These are phyloP conservation scores for Mycotypha africana DNA, from an alignment of 371 early-diverging fungal species.

Conservation along the genomic window DNA sequence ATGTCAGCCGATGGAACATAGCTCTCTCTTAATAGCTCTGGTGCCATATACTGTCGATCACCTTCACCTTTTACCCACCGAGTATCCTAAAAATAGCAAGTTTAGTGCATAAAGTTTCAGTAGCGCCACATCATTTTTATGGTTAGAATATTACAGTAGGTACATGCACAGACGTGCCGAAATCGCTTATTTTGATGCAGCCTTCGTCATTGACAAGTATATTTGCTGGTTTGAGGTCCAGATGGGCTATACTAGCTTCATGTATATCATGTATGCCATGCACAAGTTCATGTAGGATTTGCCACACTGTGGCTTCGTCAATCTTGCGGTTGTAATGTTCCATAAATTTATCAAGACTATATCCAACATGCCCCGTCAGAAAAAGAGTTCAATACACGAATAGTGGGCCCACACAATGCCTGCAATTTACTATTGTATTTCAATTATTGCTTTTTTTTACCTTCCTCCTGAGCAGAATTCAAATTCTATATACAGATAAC, in stretches of 20 bases:
- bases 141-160: conserved; percentile 43
- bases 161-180: conserved; percentile 72
- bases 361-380: too few species aligned
- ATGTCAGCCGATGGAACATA: conserved; percentile 86
- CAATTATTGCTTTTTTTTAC: conserved; percentile 43
- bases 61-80: conserved; percentile 72
- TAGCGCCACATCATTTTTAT: neutral
- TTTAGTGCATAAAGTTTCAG: too few species aligned
- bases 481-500: conserved; percentile 81
- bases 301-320: conserved; percentile 68
- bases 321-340: conserved; percentile 28
- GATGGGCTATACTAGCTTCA: conserved; percentile 62
- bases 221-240: conserved; percentile 91
- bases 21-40: conserved; percentile 77
- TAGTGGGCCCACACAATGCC: too few species aligned
- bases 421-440: too few species aligned
- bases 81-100: conserved; percentile 17
- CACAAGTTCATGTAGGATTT: conserved; percentile 70
- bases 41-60: conserved; percentile 94
- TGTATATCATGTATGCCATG: conserved; percentile 77
- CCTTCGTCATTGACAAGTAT: conserved; percentile 66
- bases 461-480: conserved; percentile 80
- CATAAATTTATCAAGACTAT: conserved; percentile 24
- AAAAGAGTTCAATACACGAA: too few species aligned
- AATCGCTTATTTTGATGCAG: conserved; percentile 79